phyloP scores from a whole-genome alignment of 805 yeast genomes.

The Pichia paraexigua region DNA sequence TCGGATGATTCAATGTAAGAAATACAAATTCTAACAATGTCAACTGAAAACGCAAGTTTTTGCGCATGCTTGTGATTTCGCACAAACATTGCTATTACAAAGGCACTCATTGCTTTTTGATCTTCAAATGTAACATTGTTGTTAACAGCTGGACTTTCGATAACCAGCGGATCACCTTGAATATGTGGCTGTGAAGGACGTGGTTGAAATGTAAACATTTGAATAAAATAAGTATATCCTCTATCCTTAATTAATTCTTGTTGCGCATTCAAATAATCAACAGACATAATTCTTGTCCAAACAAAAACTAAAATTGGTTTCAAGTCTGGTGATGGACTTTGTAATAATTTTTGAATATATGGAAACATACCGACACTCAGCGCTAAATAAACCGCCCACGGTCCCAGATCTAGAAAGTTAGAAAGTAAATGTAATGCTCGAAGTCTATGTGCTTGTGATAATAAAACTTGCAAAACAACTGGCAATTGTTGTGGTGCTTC shows the following conservation, averaged over 20 bases:
- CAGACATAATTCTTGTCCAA: slow-evolving; percentile 97
- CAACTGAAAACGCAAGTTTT: slow-evolving; percentile 66
- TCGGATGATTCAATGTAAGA: slow-evolving; percentile 64
- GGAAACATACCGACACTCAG: slow-evolving; percentile 94
- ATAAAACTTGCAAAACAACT: slow-evolving; percentile 80
- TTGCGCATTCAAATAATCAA: slow-evolving; percentile 83
- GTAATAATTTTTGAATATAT: slow-evolving; percentile 80
- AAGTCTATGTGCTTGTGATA: slow-evolving; percentile 90
- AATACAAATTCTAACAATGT: slow-evolving; percentile 59
- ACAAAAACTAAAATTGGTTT: slow-evolving; percentile 92
- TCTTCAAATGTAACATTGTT: slow-evolving; percentile 45
- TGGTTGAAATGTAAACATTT: slow-evolving; percentile 50
- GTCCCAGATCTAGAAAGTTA: slow-evolving; percentile 85
- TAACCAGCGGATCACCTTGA: slow-evolving; percentile 19
- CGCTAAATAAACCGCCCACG: slow-evolving; percentile 94
- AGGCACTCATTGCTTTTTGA: slow-evolving; percentile 93
- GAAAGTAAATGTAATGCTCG: slow-evolving; percentile 80
- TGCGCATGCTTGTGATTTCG: slow-evolving; percentile 77
- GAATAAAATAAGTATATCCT: slow-evolving; percentile 80
- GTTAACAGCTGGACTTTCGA: slow-evolving; percentile 32
- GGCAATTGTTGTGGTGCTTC: slow-evolving; percentile 94
- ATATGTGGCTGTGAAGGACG: slow-evolving; percentile 15
- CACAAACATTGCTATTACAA: slow-evolving; percentile 77
- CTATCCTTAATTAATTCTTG: slow-evolving; percentile 87
- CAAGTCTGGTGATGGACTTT: slow-evolving; percentile 90